Conservation (phyloP, 1,284 basidiomycete genomes). For the Malassezia nana region DNA sequence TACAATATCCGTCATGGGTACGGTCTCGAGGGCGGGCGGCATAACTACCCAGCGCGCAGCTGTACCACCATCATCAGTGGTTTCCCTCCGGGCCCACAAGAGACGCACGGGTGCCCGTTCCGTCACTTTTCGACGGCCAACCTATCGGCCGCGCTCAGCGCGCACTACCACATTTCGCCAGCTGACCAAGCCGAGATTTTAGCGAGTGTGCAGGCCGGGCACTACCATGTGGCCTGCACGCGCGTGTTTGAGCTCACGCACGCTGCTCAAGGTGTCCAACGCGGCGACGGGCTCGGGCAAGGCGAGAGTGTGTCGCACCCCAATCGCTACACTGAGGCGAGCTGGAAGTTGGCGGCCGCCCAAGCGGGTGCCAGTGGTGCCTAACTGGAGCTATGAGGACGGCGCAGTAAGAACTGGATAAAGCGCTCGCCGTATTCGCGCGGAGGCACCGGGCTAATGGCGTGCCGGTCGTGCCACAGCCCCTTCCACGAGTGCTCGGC, state of each 20-base stretch:
- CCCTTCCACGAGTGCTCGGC: conserved; percentile 88
- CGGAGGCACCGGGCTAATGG: conserved; percentile 41
- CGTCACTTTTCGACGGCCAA: conserved; percentile 79
- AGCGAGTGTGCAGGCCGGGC: conserved; percentile 65
- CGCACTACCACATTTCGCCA: conserved; percentile 61
- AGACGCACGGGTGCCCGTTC: conserved; percentile 88
- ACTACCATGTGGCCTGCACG: conserved; percentile 94
- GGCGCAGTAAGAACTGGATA: conserved; percentile 27
- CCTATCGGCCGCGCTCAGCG: conserved; percentile 65
- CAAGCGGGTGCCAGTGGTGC: neutral
- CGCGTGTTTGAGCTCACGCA: conserved; percentile 94
- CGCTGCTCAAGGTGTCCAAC: conserved; percentile 60
- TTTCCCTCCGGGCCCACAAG: conserved; percentile 63
- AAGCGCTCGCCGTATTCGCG: conserved; percentile 41
- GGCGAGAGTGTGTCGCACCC: conserved; percentile 90
- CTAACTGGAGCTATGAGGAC: neutral
- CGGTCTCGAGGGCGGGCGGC: conserved; percentile 84
- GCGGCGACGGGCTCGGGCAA: conserved; percentile 75
- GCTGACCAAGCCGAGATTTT: conserved; percentile 80
- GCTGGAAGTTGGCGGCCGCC: conserved; percentile 48
- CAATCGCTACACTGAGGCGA: conserved; percentile 62
- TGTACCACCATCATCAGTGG: conserved; percentile 79
- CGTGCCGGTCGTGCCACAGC: conserved; percentile 51
- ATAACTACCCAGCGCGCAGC: conserved; percentile 88
- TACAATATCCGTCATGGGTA: conserved; percentile 96